Base-by-base conservation (phyloP, 2,329 filamentous ascomycete species). In the Fusarium sp. region DNA sequence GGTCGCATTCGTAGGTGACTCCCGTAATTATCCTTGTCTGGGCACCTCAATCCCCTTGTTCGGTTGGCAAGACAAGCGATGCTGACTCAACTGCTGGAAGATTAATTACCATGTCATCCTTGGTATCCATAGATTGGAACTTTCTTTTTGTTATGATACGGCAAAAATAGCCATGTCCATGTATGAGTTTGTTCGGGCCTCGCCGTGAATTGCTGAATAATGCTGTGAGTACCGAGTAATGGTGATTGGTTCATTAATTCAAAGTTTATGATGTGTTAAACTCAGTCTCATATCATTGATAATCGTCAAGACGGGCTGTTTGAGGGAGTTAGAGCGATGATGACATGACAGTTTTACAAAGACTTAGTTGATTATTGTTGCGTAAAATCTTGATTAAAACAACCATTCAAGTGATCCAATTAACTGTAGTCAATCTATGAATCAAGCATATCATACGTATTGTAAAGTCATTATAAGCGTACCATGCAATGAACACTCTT, bases 1-100 rank as follows among this genome's bases (percentile, higher is more conserved):
- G 28, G 11, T 40, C 44, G 51, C 45, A 50, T 58, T 30, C 40
- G 46, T 28, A 51, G 43, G 28, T 62, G 54, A 44, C 37, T 46
- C 58, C 52, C 30, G 52, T 35, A 32, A 46, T 17, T 40, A 58
- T 47, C 59, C 61, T 43, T 58, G 59, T 35, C 39, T 33, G 19
- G 13, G 17, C 46, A 24, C n/a, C 37, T 43, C 32, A 47, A 24
- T 24, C 20, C 47, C 54, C 30, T 32, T 32, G 4, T 44, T 47
- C 17, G 47, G 22, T 10, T 24, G 45, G 44, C 52, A 33, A 56
- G 44, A 51, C 52, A 33, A 56, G 44, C 43, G 35, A 56, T 46
- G 43, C 57, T 45, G 43, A 33, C 20, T 44, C 15, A 64, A 52
- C 6, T 10, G 33, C 33, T 28, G 28, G 20, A 33, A 30, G 19